These are phyloP conservation scores for Omphalea diandra DNA, from an alignment of 441 rosid species.

Conservation along the genomic window DNA sequence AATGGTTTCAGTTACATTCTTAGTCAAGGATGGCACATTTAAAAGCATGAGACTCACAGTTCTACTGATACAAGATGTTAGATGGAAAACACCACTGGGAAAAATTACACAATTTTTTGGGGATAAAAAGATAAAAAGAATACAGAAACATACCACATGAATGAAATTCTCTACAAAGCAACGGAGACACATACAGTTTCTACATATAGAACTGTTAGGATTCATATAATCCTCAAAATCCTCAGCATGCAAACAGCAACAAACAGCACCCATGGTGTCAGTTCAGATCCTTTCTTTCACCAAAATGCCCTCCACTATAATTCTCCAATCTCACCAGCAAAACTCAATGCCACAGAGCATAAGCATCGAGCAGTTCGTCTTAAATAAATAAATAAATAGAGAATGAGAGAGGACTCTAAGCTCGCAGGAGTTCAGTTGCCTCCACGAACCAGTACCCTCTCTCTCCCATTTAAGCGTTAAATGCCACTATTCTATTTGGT, in stretches of 20 bases:
- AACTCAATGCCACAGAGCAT: constrained; percentile 13
- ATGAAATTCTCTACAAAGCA: constrained; percentile 70
- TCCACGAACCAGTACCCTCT: constrained; percentile 59
- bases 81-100: not conserved
- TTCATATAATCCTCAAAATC: constrained; percentile 70
- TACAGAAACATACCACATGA: constrained; percentile 49
- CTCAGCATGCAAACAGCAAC: constrained; percentile 74
- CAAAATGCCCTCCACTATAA: constrained; percentile 22
- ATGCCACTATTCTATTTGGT: constrained; percentile 22
- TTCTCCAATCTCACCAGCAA: constrained; percentile 29
- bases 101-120: not conserved
- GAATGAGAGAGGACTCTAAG: constrained; percentile 68
- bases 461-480: constrained; percentile 27
- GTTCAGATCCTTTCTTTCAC: constrained; percentile 27
- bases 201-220: constrained; percentile 61
- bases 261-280: constrained; percentile 74
- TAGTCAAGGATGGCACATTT: constrained; percentile 1
- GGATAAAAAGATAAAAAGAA: constrained; percentile 1
- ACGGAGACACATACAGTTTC: constrained; percentile 75
- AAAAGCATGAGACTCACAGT: not conserved
- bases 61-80: not conserved
- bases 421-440: constrained; percentile 55
- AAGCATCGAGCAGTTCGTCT: constrained; percentile 22
- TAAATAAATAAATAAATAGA: constrained; percentile 10
- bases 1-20: not conserved